Base-by-base conservation (phyloP, 257 asterid species). In the Petunia axillaris region DNA sequence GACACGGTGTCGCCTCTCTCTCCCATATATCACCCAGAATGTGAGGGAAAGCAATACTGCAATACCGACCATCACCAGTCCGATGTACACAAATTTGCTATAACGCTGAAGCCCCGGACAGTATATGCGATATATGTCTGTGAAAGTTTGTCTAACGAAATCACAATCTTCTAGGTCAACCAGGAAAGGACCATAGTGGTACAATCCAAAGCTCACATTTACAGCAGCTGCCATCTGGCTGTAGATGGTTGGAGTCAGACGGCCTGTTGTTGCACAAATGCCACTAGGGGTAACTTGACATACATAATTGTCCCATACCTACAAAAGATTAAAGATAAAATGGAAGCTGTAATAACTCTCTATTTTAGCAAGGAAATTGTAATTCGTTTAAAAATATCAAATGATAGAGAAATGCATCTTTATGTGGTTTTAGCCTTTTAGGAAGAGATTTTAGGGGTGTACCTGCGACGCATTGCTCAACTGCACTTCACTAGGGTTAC, bases 381-480 rank as follows among this genome's bases (percentile, higher is more conserved):
- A 4, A 58, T 50, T 39, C 50, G 46, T 75, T 75, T 53, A 54
- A 38, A 55, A 57, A 9, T 41, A 76, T 58, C 40, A 5, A 44
- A 39, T 15, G 65, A 58, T 58, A 57, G 57, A 67, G 75, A 41
- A 41, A 76, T 16, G 25, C 40, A 25, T 76, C 43, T 38, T 76
- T 3, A 58, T 35, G 73, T 35, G 35, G 43, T 44, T 63, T 79
- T 46, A 66, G 54, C 46, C 53, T 41, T 40, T 79, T 36, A 80
- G 81, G 68, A 41, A 41, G 50, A 73, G 50, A 62, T 36, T 44
- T 46, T 43, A 65, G 36, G 36, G 36, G 36, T 25, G 2, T 89
- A 93, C 98, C 92, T 87, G 90, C n/a, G 98, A 93, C 13, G 97
- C 99, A 71, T 92, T 92, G 86, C 73, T 80, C 84, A 95, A 86